Evolutionary conservation across 2,329 filamentous ascomycete genomes (phyloP), one percentile per base, ranked within the genome.

Genomic region (Calonectria pauciramosa): DNA sequence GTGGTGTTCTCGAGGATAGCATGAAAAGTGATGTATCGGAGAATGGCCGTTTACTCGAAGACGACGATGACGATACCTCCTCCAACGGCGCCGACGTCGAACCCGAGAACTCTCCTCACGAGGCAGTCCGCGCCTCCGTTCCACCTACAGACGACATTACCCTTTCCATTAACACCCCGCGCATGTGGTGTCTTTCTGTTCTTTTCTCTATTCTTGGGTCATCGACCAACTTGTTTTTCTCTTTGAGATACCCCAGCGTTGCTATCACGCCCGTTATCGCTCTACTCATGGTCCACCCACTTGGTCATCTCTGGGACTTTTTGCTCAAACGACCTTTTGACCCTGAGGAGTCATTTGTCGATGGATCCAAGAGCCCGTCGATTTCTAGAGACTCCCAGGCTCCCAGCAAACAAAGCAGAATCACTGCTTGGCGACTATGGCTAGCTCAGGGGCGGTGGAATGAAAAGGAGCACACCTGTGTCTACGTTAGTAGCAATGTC

Each of bases 241-340:
- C 95, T 44, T 88, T 97, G 83, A 91, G 95, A 90, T 97, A 97
- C 88, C 95, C 95, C 34, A 97, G 95, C 84, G 95, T 97, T 83
- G 94, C 94, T 75, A 96, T 97, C 82, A 96, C 95, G 28, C 95
- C 95, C 49, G 94, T 98, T 78, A 97, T 98, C 86, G 95, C 95
- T 36, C 89, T 97, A 80, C 88, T 97, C 73, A 91, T 98, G 71
- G 95, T 96, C 60, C 95, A 97, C 82, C 95, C 95, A 2, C 90
- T 97, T 70, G 95, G 95, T 74, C 90, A 95, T 30, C 83, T 95
- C 34, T 96, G 95, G 94, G 95, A 97, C 82, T 89, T 90, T 70
- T 65, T 93, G 6, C 86, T 97, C 28, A 96, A 95, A 86, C 87
- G 94, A 26, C 86, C 86, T 11, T 88, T 88, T 77, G 89, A 89